Base-by-base conservation (phyloP, 768 basidiomycete species). In the Rubroboletus pulcherrimus region DNA sequence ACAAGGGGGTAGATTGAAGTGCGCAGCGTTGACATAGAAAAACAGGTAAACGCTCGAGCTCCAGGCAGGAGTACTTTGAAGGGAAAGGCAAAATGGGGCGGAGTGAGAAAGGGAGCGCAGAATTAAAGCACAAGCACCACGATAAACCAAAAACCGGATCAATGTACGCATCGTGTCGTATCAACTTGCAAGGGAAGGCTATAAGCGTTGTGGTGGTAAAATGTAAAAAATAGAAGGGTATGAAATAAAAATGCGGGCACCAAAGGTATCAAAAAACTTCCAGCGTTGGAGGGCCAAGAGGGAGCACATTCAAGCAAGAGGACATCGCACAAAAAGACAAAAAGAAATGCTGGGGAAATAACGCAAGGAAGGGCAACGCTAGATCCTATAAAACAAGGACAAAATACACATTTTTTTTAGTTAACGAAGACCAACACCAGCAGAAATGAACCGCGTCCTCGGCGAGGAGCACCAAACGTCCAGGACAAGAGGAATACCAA, bases 211-310 rank as follows among this genome's bases (percentile, higher is more conserved):
- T 15, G 2, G n/a, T 35, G n/a, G 21, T 15, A 15, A 44, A 10
- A n/a, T 31, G 15, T 34, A 34, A 19, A 42, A 34, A 19, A 42
- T 35, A 52, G n/a, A 29, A 45, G 57, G 63, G 66, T 63, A 66
- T 67, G 55, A 30, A 58, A 44, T 55, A 44, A 53, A 51, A 49
- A 40, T 14, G 11, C 4, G 19, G 40, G 54, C 35, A 57, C 43
- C 63, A 54, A 54, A 63, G 63, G 66, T 63, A 68, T 68, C 57
- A 45, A 21, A 46, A 34, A 55, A 53, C 42, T 51, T 53, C 57
- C 56, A 57, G 53, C 50, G 53, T 49, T 33, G 41, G 49, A 14
- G 39, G 38, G 49, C 1, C 12, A 19, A 21, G 33, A n/a, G 8
- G 34, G 26, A 29, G 35, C 44, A 59, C 31, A 53, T 37, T 37